Conservation (phyloP, 352 stramenopile species). For the Globisporangium barbulae region DNA sequence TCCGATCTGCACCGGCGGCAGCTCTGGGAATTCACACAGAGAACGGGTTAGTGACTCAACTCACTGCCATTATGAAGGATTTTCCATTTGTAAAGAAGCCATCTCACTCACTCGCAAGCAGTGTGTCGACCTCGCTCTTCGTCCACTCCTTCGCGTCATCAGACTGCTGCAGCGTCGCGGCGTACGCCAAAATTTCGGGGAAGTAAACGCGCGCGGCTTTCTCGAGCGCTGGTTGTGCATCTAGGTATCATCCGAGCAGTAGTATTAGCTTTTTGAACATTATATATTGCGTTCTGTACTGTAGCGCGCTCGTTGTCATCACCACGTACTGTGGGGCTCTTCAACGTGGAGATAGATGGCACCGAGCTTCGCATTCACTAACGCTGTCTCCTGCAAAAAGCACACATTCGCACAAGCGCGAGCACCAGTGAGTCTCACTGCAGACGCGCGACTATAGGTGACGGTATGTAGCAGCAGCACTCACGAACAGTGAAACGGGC, state of each 20-base stretch:
- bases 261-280: no score
- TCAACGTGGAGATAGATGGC: slow-evolving; percentile 52
- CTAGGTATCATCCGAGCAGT: slow-evolving; percentile 17
- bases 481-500: slow-evolving; percentile 24
- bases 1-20: slow-evolving; percentile 21
- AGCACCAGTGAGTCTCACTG: background rate
- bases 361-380: slow-evolving; percentile 37
- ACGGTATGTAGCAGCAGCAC: background rate
- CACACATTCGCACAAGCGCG: background rate
- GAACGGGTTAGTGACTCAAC: no score
- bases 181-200: slow-evolving; percentile 35
- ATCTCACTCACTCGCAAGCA: slow-evolving; percentile 5
- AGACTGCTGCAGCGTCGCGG: slow-evolving; percentile 13
- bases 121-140: slow-evolving; percentile 14
- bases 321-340: slow-evolving; percentile 54
- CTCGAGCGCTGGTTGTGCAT: slow-evolving; percentile 56
- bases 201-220: slow-evolving; percentile 35
- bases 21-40: slow-evolving; percentile 7
- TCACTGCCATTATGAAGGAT: no score
- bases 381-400: slow-evolving; percentile 30
- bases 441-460: background rate
- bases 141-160: slow-evolving; percentile 18
- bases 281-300: background rate
- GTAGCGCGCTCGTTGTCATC: background rate
- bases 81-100: background rate